These are phyloP conservation scores for Phaeotremella skinneri DNA, from an alignment of 768 basidiomycete genomes.

Conservation along the genomic window DNA sequence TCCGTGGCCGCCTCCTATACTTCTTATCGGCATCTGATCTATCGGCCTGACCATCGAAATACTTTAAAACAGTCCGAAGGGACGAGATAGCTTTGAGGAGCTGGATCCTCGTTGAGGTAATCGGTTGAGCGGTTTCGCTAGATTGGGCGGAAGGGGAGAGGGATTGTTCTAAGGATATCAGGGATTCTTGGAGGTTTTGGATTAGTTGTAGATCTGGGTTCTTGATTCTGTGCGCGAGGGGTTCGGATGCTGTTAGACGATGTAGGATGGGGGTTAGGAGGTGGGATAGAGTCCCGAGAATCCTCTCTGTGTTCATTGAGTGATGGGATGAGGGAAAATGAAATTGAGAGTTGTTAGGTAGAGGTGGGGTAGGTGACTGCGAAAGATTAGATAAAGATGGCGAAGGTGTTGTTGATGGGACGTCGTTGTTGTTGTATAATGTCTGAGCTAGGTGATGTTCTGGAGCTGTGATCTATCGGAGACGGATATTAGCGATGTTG, in stretches of 20 bases:
- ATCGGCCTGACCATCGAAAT: too few species aligned
- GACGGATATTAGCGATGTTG: neutral
- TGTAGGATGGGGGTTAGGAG: neutral
- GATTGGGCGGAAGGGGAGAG: too few species aligned
- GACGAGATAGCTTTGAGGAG: conserved; percentile 5
- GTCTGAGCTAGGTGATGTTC: neutral
- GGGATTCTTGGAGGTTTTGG: neutral
- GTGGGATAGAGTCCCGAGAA: neutral
- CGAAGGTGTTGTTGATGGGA: conserved; percentile 7
- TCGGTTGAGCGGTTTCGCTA: neutral
- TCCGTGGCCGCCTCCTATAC: conserved; percentile 9
- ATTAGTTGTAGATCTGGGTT: neutral
- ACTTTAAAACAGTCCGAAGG: neutral
- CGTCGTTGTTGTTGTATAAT: neutral
- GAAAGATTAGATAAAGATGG: neutral
- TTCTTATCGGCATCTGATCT: too few species aligned
- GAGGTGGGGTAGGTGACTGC: neutral
- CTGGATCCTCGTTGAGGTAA: neutral
- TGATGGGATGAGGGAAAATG: neutral
- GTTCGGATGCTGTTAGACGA: neutral
- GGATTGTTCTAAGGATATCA: too few species aligned
- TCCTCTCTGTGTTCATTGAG: neutral
- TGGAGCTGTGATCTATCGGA: too few species aligned
- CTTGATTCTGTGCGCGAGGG: too few species aligned
- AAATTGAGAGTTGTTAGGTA: neutral